Evolutionary conservation across 768 basidiomycete species (phyloP), one percentile per base, ranked within the genome.

Genomic region (Kwoniella sp.): DNA sequence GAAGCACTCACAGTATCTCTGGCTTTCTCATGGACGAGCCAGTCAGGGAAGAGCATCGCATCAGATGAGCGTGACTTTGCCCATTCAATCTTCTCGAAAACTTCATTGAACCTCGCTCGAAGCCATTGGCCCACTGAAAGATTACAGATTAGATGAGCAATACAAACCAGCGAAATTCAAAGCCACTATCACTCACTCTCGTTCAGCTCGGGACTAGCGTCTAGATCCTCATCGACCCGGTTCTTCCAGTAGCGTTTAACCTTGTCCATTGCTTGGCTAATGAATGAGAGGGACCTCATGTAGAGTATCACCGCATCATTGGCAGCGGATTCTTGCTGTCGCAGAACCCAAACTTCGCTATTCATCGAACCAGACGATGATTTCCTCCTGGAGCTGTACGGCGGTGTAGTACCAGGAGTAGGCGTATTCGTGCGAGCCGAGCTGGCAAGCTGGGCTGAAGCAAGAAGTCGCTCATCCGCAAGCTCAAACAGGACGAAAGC

Each of bases 1-100:
- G 33, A 13, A 33, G 13, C 12, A 84, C 90, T 53, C 64, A 96
- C 95, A 48, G 94, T 83, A 47, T 88, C 82, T 33, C 96, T 83
- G 0, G 94, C 95, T 59, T 90, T 88, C 77, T 97, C 93, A 77
- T 96, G 97, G 4, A 98, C 85, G 24, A 97, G 82, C 79, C 92
- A 89, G 77, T 97, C 94, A 17, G 95, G 85, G 82, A 88, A 94
- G 21, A 88, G 86, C 63, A 92, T 90, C 29, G 80, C 81, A 60
- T 90, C 89, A 30, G 55, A 85, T 79, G 78, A 79, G 13, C 79
- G 71, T 19, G 73, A 61, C 70, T 82, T 82, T 1, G 80, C 79
- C 70, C 80, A 82, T 51, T 91, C 88, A 19, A 91, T 91, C 44
- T 94, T 90, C 63, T 95, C 92, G 73, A 91, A 90, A 74, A 92